These are phyloP conservation scores for Pythium chondricola DNA, from an alignment of 352 stramenopile species.

Conservation along the genomic window DNA sequence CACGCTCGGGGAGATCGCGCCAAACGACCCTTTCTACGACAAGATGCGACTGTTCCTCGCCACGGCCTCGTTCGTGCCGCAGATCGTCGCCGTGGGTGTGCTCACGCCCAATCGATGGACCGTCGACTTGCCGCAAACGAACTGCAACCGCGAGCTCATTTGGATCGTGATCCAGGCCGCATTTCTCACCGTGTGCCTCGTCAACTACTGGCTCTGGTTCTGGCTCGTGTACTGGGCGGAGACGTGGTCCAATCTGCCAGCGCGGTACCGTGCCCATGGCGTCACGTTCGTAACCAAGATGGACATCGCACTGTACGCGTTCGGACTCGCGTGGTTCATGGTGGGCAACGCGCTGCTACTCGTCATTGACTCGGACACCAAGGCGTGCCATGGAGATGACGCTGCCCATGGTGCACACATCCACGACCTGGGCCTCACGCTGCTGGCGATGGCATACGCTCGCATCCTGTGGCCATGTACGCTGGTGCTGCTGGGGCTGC, in stretches of 20 bases:
- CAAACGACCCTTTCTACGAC: constrained; percentile 20
- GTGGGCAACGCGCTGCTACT: constrained; percentile 18
- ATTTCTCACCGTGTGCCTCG: constrained; percentile 11
- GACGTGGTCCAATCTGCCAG: constrained; percentile 1
- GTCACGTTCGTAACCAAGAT: constrained; percentile 11
- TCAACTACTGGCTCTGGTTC: constrained; percentile 21
- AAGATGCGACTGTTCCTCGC: constrained; percentile 9
- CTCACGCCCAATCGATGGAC: constrained; percentile 16
- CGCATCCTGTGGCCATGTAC: constrained; percentile 20
- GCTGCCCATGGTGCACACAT: constrained; percentile 2
- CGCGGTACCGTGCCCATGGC: constrained; percentile 3
- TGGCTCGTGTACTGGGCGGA: constrained; percentile 19
- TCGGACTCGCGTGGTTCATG: constrained; percentile 19
- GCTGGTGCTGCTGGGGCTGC: constrained; percentile 13
- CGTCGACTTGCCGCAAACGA: constrained; percentile 10
- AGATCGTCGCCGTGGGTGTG: constrained; percentile 11
- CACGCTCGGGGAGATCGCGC: constrained; percentile 7
- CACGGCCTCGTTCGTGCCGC: constrained; percentile 11
- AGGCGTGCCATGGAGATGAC: constrained; percentile 2
- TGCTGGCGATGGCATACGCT: constrained; percentile 18
- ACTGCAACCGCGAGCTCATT: constrained; percentile 16
- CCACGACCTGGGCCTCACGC: constrained; percentile 8
- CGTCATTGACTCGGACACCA: constrained; percentile 16
- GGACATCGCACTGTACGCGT: constrained; percentile 16
- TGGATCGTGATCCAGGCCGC: constrained; percentile 18